A percentile compares a stretch with the other conserved stretches of the same genome.
phyloP scores from a whole-genome alignment of 1,284 basidiomycete genomes.

The Dichomitus squalens region DNA sequence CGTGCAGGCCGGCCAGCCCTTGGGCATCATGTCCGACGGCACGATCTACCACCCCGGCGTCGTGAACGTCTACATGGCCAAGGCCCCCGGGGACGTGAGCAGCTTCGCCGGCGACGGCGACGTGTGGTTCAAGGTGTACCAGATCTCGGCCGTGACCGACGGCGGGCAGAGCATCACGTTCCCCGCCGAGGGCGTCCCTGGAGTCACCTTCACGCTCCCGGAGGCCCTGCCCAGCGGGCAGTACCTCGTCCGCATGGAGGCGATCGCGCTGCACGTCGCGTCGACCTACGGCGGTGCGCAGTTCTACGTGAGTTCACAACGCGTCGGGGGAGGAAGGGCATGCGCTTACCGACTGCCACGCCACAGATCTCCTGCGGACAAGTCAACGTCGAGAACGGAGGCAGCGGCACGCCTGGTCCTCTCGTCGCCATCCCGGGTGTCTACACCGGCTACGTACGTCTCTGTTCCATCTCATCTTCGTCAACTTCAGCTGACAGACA shows the following conservation, averaged over 20 bases:
- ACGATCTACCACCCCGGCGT: slow-evolving; percentile 38
- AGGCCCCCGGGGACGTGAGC: slow-evolving; percentile 44
- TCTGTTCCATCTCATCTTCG: neutral
- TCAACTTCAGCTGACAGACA: neutral
- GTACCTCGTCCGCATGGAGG: slow-evolving; percentile 51
- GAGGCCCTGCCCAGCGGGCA: slow-evolving; percentile 46
- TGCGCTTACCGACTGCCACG: neutral
- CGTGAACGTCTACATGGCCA: slow-evolving; percentile 41
- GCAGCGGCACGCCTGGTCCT: slow-evolving; percentile 37
- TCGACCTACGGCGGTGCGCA: slow-evolving; percentile 30
- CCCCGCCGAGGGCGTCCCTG: slow-evolving; percentile 24
- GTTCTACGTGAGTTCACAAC: slow-evolving; percentile 27
- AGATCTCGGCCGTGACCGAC: slow-evolving; percentile 23
- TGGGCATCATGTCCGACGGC: slow-evolving; percentile 26
- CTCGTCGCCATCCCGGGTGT: slow-evolving; percentile 40
- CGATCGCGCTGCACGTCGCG: slow-evolving; percentile 32
- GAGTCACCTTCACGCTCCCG: slow-evolving; percentile 44
- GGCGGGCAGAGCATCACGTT: slow-evolving; percentile 29
- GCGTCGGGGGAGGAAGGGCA: neutral
- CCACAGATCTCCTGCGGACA: slow-evolving; percentile 29
- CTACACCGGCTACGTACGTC: slow-evolving; percentile 35
- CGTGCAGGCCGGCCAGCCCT: slow-evolving; percentile 24
- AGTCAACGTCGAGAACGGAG: slow-evolving; percentile 39
- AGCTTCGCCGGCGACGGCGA: slow-evolving; percentile 41
- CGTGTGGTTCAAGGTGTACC: slow-evolving; percentile 49